A percentile compares a stretch with the other conserved stretches of the same genome.
Conservation (phyloP, 164 flowering plant species). For the Buxus sempervirens region DNA sequence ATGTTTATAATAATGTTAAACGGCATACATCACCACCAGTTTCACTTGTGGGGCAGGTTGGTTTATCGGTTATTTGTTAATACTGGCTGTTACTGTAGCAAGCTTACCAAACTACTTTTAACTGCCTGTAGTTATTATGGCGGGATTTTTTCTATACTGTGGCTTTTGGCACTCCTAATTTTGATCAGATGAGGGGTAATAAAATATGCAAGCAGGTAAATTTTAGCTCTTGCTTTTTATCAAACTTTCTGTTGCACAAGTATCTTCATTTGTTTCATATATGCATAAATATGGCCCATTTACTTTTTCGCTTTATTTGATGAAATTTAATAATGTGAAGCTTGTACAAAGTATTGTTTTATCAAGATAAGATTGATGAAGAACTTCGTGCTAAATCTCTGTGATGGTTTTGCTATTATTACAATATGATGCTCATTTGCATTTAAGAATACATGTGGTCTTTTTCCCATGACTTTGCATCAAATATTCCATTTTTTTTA, state of each 20-base stretch:
- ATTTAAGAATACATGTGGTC: neutral
- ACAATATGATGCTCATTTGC: neutral
- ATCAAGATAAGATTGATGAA: neutral
- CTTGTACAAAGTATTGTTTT: neutral
- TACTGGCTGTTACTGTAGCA: conserved; percentile 8
- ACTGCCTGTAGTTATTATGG: conserved; percentile 72
- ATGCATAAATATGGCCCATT: too few species aligned
- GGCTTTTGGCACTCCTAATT: conserved; percentile 86
- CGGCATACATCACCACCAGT: conserved; percentile 87
- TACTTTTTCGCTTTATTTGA: too few species aligned
- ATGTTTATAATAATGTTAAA: conserved; percentile 52
- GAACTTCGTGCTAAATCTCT: neutral
- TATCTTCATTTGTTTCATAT: conserved; percentile 4
- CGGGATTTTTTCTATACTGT: conserved; percentile 90
- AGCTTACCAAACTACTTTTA: conserved; percentile 12
- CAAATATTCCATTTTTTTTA: neutral
- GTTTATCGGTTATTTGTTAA: conserved; percentile 15
- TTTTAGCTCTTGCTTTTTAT: neutral
- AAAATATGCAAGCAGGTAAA: conserved; percentile 91
- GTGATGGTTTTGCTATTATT: neutral
- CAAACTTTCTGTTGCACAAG: conserved; percentile 5
- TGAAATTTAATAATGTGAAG: too few species aligned
- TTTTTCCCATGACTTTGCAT: neutral
- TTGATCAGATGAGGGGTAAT: conserved; percentile 82
- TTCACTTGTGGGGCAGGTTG: conserved; percentile 91